A percentile compares a stretch with the other conserved stretches of the same genome.
Conservation (phyloP, 2,329 filamentous ascomycete species). For the Cercospora berteroae region DNA sequence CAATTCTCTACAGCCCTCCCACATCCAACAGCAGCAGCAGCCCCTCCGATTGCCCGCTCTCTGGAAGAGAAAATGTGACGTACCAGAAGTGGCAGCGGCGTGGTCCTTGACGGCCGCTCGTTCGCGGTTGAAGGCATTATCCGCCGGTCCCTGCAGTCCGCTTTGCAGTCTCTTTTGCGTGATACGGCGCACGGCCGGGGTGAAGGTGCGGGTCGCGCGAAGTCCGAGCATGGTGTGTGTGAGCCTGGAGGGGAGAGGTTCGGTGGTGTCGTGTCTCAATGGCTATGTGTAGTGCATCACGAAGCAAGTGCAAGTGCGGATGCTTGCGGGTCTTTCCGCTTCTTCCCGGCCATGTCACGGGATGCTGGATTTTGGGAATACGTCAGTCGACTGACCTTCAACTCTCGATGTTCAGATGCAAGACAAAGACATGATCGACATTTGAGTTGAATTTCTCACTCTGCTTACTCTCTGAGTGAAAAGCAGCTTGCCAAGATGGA, state of each 20-base stretch:
- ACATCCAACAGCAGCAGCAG: background rate
- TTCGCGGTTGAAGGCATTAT: slow-evolving; percentile 94
- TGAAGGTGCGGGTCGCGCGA: slow-evolving; percentile 28
- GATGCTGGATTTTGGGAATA: background rate
- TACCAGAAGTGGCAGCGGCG: slow-evolving; percentile 79
- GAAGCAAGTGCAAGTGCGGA: slow-evolving; percentile 6
- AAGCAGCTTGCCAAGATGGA: background rate
- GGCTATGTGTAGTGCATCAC: slow-evolving; percentile 1
- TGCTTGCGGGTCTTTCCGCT: background rate
- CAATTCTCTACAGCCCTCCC: background rate
- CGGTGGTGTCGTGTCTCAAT: slow-evolving; percentile 1
- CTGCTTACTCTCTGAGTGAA: background rate
- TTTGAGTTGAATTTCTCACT: background rate
- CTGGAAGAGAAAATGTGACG: slow-evolving; percentile 39
- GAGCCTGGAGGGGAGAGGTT: slow-evolving; percentile 1
- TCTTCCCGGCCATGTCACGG: background rate
- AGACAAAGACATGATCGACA: background rate
- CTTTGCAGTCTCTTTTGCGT: slow-evolving; percentile 26
- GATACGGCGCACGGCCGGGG: slow-evolving; percentile 33
- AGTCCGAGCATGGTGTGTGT: slow-evolving; percentile 31
- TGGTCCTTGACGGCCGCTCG: slow-evolving; percentile 87
- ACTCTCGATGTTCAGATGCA: background rate
- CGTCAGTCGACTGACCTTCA: background rate
- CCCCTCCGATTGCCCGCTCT: background rate
- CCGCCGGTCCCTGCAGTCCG: slow-evolving; percentile 57